These are phyloP conservation scores for Cryptococcus amylolentus DNA, from an alignment of 1,284 basidiomycete species.

Conservation along the genomic window DNA sequence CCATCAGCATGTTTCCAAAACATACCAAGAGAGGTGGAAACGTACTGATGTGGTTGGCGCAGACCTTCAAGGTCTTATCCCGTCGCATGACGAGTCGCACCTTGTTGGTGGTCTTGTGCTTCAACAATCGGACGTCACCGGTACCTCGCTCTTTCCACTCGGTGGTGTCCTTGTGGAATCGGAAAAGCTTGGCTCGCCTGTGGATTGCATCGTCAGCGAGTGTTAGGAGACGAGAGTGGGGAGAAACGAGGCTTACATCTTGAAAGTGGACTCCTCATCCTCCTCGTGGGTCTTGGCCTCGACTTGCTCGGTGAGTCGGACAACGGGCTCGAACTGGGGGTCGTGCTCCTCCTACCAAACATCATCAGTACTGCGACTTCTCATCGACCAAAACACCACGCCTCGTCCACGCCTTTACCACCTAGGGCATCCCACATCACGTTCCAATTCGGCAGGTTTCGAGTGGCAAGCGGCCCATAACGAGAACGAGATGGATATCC, in stretches of 20 bases:
- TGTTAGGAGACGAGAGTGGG: background rate
- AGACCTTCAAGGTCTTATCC: constrained; percentile 99
- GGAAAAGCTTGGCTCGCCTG: constrained; percentile 98
- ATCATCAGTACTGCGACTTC: background rate
- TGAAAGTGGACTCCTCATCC: constrained; percentile 89
- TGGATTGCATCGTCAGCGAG: background rate
- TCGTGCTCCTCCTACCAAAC: constrained; percentile 65
- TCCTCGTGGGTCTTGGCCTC: constrained; percentile 95
- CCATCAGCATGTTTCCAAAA: background rate
- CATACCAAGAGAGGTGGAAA: constrained; percentile 24
- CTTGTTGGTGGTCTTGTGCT: constrained; percentile 86
- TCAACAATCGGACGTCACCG: constrained; percentile 82
- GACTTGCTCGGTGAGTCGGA: constrained; percentile 88
- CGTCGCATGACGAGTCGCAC: constrained; percentile 97
- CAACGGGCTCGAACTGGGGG: constrained; percentile 92
- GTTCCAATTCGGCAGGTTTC: background rate
- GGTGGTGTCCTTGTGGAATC: constrained; percentile 73
- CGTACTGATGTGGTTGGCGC: constrained; percentile 95
- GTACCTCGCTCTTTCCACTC: constrained; percentile 85
- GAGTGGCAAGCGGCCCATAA: background rate
- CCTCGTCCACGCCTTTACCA: background rate
- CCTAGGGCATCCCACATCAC: background rate
- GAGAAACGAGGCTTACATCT: constrained; percentile 63
- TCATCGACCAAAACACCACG: background rate
- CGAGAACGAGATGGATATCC: background rate